Evolutionary conservation across 208 protist genomes (phyloP), one percentile per base, ranked within the genome.

Genomic region (Vickermania spadyakhi): DNA sequence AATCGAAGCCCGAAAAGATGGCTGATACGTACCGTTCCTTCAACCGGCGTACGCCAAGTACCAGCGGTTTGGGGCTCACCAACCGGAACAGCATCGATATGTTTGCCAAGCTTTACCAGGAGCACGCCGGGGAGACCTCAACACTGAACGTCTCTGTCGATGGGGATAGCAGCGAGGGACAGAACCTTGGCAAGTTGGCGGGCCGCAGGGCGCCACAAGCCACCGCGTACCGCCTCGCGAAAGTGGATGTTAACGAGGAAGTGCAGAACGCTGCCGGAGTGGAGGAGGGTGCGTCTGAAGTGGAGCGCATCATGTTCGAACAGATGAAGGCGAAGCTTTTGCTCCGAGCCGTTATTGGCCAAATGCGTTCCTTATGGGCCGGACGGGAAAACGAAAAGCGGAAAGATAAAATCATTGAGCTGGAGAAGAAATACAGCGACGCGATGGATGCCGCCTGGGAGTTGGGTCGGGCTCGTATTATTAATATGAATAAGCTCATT

Each of bases 401-500:
- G 30, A 66, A 74, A 23, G 68, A 72, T 3, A 59, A 73, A n/a
- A 67, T 73, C n/a, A 58, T 75, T 21, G 66, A 66, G 31, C 63
- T 86, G 25, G 65, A 72, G 2, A 60, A 66, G 21, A 68, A 61
- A 21, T 74, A 75, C 29, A 54, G 63, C 23, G 61, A 65, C 29
- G 70, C 75, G 18, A 31, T 79, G 23, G 23, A 78, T 27, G 70
- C 79, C 13, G 62, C 72, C 5, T 94, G 87, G 84, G 64, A 80
- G 30, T 56, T 94, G 22, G 77, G 91, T 60, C 68, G 69, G 27
- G 72, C 74, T 14, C 84, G 82, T 23, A 75, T 91, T 2, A 55
- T 94, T 2, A 76, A 91, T 31, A 52, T 94, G 2, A 58, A 78
- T 27, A 91, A 91, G 68, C 68, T 94, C 1, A 81, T 94, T 26